Evolutionary conservation across 345 rosid genomes (phyloP).

Genomic region (Carallia brachiata): DNA sequence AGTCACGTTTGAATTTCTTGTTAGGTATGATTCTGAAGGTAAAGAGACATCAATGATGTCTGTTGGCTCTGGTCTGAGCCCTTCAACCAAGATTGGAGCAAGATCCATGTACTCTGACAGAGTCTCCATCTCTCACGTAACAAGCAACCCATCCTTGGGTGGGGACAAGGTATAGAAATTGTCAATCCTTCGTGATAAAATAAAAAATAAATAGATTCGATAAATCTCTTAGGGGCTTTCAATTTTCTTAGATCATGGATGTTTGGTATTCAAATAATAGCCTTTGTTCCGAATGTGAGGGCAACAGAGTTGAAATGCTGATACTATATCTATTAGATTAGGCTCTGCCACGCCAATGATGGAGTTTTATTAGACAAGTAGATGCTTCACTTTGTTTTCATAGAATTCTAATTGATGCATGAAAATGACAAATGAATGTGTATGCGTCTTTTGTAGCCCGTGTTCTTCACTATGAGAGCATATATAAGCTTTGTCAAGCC

Average conservation of each 20-base stretch:
- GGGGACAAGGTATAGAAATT: constrained; percentile 60
- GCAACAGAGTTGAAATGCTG: too few species aligned
- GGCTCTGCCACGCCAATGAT: too few species aligned
- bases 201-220: neutral
- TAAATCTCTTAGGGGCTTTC: neutral
- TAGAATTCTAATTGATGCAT: too few species aligned
- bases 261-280: too few species aligned
- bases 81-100: constrained; percentile 51
- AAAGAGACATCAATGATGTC: constrained; percentile 73
- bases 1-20: neutral
- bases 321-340: neutral
- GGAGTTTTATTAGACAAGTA: neutral
- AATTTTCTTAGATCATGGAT: too few species aligned
- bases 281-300: too few species aligned
- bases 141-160: constrained; percentile 62
- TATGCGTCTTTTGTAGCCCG: constrained; percentile 56
- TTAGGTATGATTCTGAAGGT: constrained; percentile 88
- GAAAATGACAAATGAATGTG: neutral
- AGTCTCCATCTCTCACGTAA: constrained; percentile 55
- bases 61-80: constrained; percentile 58
- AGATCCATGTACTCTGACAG: constrained; percentile 76
- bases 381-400: neutral
- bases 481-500: constrained; percentile 75
- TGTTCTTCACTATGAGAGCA: constrained; percentile 58
- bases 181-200: neutral